Evolutionary conservation across 306 rosid species (phyloP), one percentile per base, ranked within the genome.

Genomic region (Prunus fruticosa): DNA sequence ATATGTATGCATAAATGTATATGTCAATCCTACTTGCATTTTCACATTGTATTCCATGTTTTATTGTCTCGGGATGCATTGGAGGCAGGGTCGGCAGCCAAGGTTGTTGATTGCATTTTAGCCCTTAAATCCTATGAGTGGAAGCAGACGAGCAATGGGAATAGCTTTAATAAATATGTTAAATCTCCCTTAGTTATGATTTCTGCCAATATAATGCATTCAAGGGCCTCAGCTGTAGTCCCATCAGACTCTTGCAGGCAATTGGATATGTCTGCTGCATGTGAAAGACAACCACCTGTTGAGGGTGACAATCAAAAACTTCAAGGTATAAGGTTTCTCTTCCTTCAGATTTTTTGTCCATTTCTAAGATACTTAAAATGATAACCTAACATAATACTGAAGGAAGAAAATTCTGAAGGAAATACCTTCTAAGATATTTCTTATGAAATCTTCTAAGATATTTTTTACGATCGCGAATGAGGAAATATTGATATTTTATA

Each of bases 81-180:
- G 25, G 99, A 95, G 11, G 82, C 79, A 67, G 96, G 93, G 49
- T 87, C 98, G 1, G 90, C 77, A 56, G 85, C 82, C 47, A 95
- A 87, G 84, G 89, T 92, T 70, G 99, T 90, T 49, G 97, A 95
- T 75, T 95, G 99, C 77, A 80, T 95, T 77, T 87, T 95, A 81
- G 83, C 89, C 3, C 92, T 95, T 72, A 90, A 86, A 87, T 87
- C 84, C 61, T 86, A 84, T 60, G 97, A 90, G 86, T 81, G 75
- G 76, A 92, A 94, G 86, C 80, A 84, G 78, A 84, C 43, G 76
- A 82, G 66, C 76, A 70, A 74, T 54, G 88, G 76, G 67, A 92
- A 79, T 81, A 92, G 90, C 62, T 76, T 64, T 82, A 57, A 38
- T 76, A 90, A 82, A 75, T 81, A 56, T 76, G 32, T 78, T 47